Conservation (phyloP, 345 rosid genomes). For the Schrenkiella parvula region DNA sequence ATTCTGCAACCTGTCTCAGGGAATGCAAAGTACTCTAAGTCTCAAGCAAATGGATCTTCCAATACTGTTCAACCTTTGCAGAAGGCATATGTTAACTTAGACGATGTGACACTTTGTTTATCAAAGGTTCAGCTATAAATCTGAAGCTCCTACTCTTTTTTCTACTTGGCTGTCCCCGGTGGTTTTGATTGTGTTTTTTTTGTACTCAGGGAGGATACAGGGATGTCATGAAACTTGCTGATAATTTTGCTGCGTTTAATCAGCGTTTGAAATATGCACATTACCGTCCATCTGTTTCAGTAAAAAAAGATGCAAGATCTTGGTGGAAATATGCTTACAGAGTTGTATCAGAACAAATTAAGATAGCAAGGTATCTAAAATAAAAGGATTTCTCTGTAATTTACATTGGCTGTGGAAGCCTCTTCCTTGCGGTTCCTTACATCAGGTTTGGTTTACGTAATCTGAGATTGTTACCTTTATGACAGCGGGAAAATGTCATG, state of each 20-base stretch:
- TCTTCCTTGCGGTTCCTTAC: neutral
- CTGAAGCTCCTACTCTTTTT: conserved; percentile 12
- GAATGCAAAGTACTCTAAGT: conserved; percentile 72
- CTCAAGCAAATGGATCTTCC: conserved; percentile 42
- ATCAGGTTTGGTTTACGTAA: conserved; percentile 17
- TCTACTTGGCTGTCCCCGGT: conserved; percentile 11
- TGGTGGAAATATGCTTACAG: conserved; percentile 97
- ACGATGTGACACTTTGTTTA: conserved; percentile 89
- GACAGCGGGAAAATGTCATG: conserved; percentile 94
- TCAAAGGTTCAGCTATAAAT: conserved; percentile 59
- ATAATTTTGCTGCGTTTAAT: conserved; percentile 85
- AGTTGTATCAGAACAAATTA: conserved; percentile 81
- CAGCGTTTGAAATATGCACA: conserved; percentile 88
- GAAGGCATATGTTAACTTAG: conserved; percentile 80
- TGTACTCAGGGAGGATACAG: conserved; percentile 76
- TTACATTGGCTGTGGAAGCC: conserved; percentile 9
- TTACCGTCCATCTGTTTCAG: conserved; percentile 72
- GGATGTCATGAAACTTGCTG: conserved; percentile 83
- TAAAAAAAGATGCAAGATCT: conserved; percentile 65
- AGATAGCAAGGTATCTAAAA: conserved; percentile 66
- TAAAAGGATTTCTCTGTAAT: conserved; percentile 9
- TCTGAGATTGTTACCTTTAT: conserved; percentile 38
- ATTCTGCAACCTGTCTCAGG: conserved; percentile 93
- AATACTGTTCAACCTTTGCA: conserved; percentile 54
- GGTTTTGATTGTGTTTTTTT: conserved; percentile 24